Base-by-base conservation (phyloP, 768 basidiomycete species). In the Rubroboletus pulcherrimus region DNA sequence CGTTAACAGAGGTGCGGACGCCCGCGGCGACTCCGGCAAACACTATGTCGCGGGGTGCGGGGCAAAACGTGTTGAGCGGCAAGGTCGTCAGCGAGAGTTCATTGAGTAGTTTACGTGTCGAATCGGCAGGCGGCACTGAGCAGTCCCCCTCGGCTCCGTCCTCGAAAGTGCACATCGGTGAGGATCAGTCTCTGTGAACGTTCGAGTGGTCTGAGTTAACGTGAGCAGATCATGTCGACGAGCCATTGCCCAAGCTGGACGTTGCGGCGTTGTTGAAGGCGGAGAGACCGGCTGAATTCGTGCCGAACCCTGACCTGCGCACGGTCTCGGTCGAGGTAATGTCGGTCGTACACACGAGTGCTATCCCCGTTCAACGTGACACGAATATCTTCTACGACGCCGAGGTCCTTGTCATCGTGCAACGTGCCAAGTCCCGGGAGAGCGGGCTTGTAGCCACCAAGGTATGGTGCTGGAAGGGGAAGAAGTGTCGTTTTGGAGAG, bases 381-480 rank as follows among this genome's bases (percentile, higher is more conserved):
- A 64, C 65, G 8, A 73, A 79, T 55, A 67, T 88, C 17, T 90
- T 93, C 67, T 87, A 93, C 63, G 90, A 93, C 50, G 73, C 78
- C 2, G 91, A 93, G 65, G 72, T 84, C 8, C 72, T 91, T 19
- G 82, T 80, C 1, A 76, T 93, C 49, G 75, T 93, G 14, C 80
- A 90, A 66, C 80, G 91, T 14, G 78, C 73, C 24, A 93, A 91
- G 68, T 80, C 80, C 0, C 82, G 74, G 53, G 73, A 78, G n/a
- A 84, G 71, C 34, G 85, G 87, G 12, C 75, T 93, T 15, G 89
- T 83, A 4, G 75, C 76, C 26, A 91, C 86, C 6, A 78, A 77
- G 21, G 79, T 93, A 17, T 93, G 89, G 89, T 81, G 80, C 21
- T 93, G 91, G 91, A 72, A 75, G 17, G 91, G 91, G 0, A 81